phyloP scores from a whole-genome alignment of 805 yeast species.

The Kazachstania africana region DNA sequence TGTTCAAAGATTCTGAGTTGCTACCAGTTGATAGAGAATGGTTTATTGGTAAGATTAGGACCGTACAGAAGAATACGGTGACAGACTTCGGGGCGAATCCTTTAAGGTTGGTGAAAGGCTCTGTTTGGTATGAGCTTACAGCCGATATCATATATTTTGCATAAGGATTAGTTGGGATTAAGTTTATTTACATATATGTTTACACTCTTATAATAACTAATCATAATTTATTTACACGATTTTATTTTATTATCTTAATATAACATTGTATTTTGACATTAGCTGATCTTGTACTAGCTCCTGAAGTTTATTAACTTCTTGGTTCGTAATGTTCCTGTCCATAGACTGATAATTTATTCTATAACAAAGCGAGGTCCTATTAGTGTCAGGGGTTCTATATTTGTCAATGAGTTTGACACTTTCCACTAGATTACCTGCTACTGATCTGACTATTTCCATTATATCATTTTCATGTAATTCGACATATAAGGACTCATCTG shows the following conservation, averaged over 20 bases:
- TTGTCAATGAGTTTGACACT: constrained; percentile 72
- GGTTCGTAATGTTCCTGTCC: constrained; percentile 84
- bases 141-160: constrained; percentile 27
- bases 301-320: constrained; percentile 70
- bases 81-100: constrained; percentile 44
- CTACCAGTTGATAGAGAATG: constrained; percentile 48
- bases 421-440: constrained; percentile 83
- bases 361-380: constrained; percentile 70
- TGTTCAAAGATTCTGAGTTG: constrained; percentile 34
- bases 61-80: constrained; percentile 44
- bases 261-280: constrained; percentile 40
- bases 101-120: constrained; percentile 48
- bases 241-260: constrained; percentile 32
- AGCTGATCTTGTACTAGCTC: constrained; percentile 50
- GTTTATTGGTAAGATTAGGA: constrained; percentile 61
- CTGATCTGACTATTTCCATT: constrained; percentile 80
- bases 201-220: neutral
- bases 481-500: constrained; percentile 24
- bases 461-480: constrained; percentile 74
- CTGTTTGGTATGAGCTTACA: constrained; percentile 51
- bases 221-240: neutral
- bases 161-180: neutral
- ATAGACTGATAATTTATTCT: constrained; percentile 87
- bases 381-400: constrained; percentile 76
- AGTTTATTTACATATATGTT: neutral